Base-by-base conservation (phyloP, 768 basidiomycete species). In the Panus rudis region DNA sequence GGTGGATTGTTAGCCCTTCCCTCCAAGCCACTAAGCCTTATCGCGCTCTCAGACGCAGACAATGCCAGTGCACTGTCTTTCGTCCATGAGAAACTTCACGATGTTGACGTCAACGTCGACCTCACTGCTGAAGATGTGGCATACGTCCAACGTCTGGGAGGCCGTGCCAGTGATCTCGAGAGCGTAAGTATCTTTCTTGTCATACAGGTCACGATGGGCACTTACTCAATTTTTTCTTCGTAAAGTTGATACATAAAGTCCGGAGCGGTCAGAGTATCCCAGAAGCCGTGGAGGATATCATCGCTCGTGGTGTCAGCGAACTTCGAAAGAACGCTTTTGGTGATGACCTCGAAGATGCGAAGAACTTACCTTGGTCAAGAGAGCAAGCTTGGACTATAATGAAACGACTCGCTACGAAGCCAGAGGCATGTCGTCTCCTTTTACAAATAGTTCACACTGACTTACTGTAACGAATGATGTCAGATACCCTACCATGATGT, bases 281-380 rank as follows among this genome's bases (percentile, higher is more conserved):
- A 41, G 86, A 85, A 28, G 90, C 91, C 1, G 86, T 96, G 4
- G 88, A 93, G 55, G 93, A 97, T 55, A 90, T 98, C 53, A 78
- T 96, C 47, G 63, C 65, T 17, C 75, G 88, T 13, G 83, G 82
- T 25, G 78, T 92, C 8, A 73, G 79, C 25, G 92, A 96, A 59
- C 66, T 98, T 39, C 71, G 87, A 37, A 97, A 97, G 72, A 84
- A 76, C 37, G 88, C 88, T 0, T 99, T 97, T 57, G 94, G 92
- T 0, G 92, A 96, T 50, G 93, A 96, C 56, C 63, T 70, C 1
- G 91, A 94, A 42, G 93, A 96, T 54, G 84, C 85, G 3, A 92
- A 91, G 63, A 68, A 57, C 35, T 63, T 94, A 28, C 69, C 79
- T 0, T 99, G 96, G 96, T 73, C 81, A 4, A 71, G 83, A 35